phyloP scores from a whole-genome alignment of 2,329 filamentous ascomycete species.

The Penicillium paneum region DNA sequence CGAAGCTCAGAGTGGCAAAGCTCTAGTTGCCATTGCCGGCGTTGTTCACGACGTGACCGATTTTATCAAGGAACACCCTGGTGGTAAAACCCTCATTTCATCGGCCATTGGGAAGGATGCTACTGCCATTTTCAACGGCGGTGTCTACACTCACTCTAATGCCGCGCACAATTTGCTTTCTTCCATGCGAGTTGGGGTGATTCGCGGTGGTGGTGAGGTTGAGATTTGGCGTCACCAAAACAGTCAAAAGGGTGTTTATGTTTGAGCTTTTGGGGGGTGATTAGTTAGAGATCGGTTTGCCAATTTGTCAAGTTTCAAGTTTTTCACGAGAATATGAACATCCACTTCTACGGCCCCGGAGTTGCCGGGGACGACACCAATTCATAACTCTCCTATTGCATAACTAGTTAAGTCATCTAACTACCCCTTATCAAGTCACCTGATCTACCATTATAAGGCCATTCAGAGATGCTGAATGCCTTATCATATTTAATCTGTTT shows the following conservation, averaged over 20 bases:
- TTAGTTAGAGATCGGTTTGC: background rate
- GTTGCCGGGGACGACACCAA: too few species aligned
- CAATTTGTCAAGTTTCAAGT: background rate
- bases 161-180: conserved; percentile 84
- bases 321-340: background rate
- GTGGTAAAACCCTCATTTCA: conserved; percentile 80
- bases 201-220: conserved; percentile 81
- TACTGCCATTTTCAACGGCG: conserved; percentile 87
- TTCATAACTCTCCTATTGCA: too few species aligned
- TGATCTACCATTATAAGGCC: too few species aligned
- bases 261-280: background rate
- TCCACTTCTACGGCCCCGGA: too few species aligned
- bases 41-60: conserved; percentile 80
- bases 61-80: conserved; percentile 84
- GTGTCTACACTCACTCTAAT: conserved; percentile 86
- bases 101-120: conserved; percentile 82
- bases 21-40: conserved; percentile 73
- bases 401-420: too few species aligned
- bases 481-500: too few species aligned
- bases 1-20: conserved; percentile 72
- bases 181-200: conserved; percentile 82
- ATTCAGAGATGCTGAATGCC: too few species aligned
- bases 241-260: conserved; percentile 64
- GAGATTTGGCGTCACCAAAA: conserved; percentile 78
- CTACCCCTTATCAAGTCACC: too few species aligned